Conservation (phyloP, 2,329 filamentous ascomycete species). For the Cytospora leucostoma region DNA sequence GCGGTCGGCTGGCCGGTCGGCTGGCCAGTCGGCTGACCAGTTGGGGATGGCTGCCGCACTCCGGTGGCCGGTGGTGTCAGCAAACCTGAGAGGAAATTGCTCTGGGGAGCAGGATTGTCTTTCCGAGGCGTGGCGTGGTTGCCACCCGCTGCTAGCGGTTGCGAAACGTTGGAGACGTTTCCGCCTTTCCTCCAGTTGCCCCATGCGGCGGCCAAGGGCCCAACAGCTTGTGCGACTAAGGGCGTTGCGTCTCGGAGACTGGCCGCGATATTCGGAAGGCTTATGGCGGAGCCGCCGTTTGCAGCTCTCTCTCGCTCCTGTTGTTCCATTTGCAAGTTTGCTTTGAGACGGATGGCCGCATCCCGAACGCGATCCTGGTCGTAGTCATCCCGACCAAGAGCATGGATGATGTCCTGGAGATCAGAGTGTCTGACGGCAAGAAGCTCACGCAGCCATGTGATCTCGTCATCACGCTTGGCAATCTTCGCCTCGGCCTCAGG, state of each 20-base stretch:
- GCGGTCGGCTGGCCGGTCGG: constrained; percentile 60
- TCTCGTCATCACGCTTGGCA: constrained; percentile 90
- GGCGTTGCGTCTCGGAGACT: constrained; percentile 77
- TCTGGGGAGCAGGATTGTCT: constrained; percentile 53
- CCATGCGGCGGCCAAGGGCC: constrained; percentile 82
- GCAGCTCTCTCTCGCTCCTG: constrained; percentile 88
- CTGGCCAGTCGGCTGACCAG: constrained; percentile 21
- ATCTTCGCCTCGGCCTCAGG: constrained; percentile 79
- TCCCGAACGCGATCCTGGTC: constrained; percentile 81
- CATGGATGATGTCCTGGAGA: constrained; percentile 84
- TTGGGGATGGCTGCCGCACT: constrained; percentile 61
- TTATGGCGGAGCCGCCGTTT: constrained; percentile 66
- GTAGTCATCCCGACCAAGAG: constrained; percentile 72
- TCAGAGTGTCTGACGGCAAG: constrained; percentile 89
- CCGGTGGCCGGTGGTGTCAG: constrained; percentile 86
- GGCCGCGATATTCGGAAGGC: constrained; percentile 74
- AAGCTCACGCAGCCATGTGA: constrained; percentile 90
- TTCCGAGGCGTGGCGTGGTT: constrained; percentile 62
- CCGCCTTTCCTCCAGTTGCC: constrained; percentile 84
- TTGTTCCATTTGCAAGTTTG: constrained; percentile 97
- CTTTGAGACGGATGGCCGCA: constrained; percentile 87
- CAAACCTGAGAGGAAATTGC: constrained; percentile 71
- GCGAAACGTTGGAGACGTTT: constrained; percentile 51
- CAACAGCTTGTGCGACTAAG: constrained; percentile 80
- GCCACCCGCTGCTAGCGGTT: constrained; percentile 40